Conservation (phyloP, 1,139 yeast species). For the Diutina catenulata region DNA sequence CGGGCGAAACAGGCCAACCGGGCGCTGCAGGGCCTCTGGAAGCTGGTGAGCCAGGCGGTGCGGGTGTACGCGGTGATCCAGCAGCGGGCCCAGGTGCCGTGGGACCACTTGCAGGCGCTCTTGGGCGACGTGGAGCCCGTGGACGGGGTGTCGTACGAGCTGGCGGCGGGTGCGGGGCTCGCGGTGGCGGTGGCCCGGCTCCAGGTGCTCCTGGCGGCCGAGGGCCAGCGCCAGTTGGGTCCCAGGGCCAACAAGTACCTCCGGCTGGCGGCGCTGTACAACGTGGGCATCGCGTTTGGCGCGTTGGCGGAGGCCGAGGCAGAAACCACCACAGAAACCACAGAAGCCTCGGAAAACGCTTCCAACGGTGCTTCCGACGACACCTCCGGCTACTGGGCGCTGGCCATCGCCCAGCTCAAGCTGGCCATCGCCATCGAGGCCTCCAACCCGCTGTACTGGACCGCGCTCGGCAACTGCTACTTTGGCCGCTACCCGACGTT, state of each 20-base stretch:
- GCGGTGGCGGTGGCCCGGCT: not conserved
- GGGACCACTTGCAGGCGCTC: conserved; percentile 24
- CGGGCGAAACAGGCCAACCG: conserved; percentile 25
- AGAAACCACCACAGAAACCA: too few species aligned
- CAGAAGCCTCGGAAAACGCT: conserved; percentile 16
- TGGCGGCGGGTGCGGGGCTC: not conserved
- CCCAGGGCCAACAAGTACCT: conserved; percentile 28
- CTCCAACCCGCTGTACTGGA: conserved; percentile 66
- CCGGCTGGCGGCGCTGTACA: conserved; percentile 51
- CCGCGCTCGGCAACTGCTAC: conserved; percentile 63
- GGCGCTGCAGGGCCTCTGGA: conserved; percentile 43
- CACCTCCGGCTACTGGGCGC: conserved; percentile 21
- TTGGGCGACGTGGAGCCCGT: conserved; percentile 14
- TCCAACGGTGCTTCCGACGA: too few species aligned
- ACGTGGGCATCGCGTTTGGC: conserved; percentile 57
- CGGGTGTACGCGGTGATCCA: conserved; percentile 34
- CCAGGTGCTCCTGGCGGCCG: not conserved
- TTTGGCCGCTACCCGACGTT: conserved; percentile 52
- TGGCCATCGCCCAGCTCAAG: conserved; percentile 48
- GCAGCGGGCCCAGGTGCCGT: conserved; percentile 31
- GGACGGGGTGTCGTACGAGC: not conserved
- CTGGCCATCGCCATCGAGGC: conserved; percentile 58
- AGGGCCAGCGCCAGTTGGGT: not conserved
- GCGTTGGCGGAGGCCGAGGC: conserved; percentile 11
- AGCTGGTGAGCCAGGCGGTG: conserved; percentile 36